A percentile compares a stretch with the other conserved stretches of the same genome.
Evolutionary conservation across 1,284 basidiomycete genomes (phyloP).

Genomic region (Mycena citricolor): DNA sequence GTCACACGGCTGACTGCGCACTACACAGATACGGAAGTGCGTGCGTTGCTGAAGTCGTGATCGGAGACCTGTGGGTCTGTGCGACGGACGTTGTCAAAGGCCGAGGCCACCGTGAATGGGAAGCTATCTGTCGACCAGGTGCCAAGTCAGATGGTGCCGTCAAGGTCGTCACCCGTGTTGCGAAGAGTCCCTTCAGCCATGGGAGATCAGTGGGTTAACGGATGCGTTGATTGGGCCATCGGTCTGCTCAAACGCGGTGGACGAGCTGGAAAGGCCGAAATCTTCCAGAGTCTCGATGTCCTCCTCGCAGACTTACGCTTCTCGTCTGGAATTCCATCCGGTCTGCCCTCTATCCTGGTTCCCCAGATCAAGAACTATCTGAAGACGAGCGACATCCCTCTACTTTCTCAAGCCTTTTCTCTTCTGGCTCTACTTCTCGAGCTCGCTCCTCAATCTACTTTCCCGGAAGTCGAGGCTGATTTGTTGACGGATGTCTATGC

Average conservation of each 20-base stretch:
- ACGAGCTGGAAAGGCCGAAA: constrained; percentile 74
- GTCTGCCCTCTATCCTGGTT: constrained; percentile 64
- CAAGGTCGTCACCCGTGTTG: constrained; percentile 71
- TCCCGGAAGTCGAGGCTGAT: constrained; percentile 70
- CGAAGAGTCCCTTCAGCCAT: constrained; percentile 51
- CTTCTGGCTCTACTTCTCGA: constrained; percentile 73
- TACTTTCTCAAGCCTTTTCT: constrained; percentile 75
- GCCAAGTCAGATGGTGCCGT: constrained; percentile 75
- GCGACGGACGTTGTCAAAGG: constrained; percentile 70
- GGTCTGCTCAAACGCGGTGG: constrained; percentile 80
- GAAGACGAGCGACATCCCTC: constrained; percentile 68
- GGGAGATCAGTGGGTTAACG: constrained; percentile 77
- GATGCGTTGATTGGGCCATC: constrained; percentile 77
- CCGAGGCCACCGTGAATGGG: constrained; percentile 74
- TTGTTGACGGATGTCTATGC: constrained; percentile 69
- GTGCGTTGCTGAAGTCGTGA: constrained; percentile 77
- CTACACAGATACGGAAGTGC: constrained; percentile 91
- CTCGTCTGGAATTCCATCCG: constrained; percentile 61
- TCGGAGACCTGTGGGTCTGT: constrained; percentile 85
- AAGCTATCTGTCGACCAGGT: constrained; percentile 75
- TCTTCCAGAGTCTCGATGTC: constrained; percentile 79
- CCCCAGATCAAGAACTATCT: constrained; percentile 76
- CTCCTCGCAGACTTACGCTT: too few species aligned
- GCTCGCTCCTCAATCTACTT: constrained; percentile 62
- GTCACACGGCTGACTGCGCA: constrained; percentile 70